Percentiles rank a stretch among this genome's conserved stretches.
These are phyloP conservation scores for Grigorovia transvaalensis DNA, from an alignment of 805 yeast genomes.

Conservation along the genomic window DNA sequence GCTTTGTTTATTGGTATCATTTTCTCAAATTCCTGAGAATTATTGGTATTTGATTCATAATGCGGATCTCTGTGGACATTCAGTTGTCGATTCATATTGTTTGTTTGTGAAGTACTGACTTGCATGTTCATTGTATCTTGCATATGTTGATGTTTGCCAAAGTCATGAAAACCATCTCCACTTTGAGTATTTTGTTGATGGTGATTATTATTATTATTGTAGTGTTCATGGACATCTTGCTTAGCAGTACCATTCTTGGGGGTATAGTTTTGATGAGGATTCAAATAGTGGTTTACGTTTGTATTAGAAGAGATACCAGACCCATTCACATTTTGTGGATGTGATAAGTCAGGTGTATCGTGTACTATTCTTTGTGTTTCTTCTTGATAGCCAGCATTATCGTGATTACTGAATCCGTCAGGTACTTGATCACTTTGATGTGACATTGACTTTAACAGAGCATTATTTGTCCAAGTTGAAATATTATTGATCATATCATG, in stretches of 20 bases:
- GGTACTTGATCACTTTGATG: background rate
- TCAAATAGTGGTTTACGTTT: too few relatives aligned
- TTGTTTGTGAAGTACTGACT: background rate
- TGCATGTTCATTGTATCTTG: background rate
- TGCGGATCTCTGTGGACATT: background rate
- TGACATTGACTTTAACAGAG: conserved; percentile 14
- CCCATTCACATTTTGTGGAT: background rate
- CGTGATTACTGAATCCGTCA: background rate
- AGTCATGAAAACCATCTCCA: background rate
- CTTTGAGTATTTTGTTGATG: background rate
- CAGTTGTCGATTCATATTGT: background rate
- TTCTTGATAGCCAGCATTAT: background rate
- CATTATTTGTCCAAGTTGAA: conserved; percentile 42
- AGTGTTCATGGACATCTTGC: background rate
- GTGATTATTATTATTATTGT: background rate
- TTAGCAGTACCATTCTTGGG: too few relatives aligned
- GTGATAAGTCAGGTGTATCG: background rate
- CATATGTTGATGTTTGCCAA: background rate
- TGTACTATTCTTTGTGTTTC: background rate
- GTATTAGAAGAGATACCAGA: too few relatives aligned
- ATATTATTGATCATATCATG: conserved; percentile 52
- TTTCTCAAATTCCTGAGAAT: conserved; percentile 1
- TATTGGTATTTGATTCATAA: background rate
- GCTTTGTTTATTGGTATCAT: conserved; percentile 19
- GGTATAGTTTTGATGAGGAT: too few relatives aligned